Conservation (phyloP, 257 asterid species). For the Salvia hispanica region DNA sequence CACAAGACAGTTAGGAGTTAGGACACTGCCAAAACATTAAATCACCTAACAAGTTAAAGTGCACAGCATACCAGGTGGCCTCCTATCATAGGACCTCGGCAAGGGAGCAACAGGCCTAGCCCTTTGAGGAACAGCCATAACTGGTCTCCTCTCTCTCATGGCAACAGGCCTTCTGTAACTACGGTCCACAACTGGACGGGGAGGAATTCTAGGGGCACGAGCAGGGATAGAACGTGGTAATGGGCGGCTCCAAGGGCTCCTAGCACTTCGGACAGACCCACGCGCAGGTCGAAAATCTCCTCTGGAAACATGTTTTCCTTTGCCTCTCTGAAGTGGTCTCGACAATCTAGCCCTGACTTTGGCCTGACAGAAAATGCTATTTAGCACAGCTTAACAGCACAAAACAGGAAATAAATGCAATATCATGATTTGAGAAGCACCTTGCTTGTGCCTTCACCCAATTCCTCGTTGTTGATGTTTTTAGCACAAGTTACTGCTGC, state of each 20-base stretch:
- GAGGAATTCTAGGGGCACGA: slow-evolving; percentile 60
- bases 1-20: slow-evolving; percentile 19
- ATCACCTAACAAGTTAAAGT: slow-evolving; percentile 12
- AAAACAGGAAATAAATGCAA: background rate
- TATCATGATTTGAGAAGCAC: slow-evolving; percentile 33
- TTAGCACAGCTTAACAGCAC: slow-evolving; percentile 28
- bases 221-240: slow-evolving; percentile 54
- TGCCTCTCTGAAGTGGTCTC: slow-evolving; percentile 96
- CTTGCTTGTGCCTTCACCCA: slow-evolving; percentile 92
- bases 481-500: slow-evolving; percentile 91
- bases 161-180: slow-evolving; percentile 64
- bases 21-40: slow-evolving; percentile 20
- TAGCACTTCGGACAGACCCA: slow-evolving; percentile 51
- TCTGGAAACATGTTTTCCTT: slow-evolving; percentile 74
- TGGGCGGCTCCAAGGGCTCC: slow-evolving; percentile 79
- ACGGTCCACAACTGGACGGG: slow-evolving; percentile 63
- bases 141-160: slow-evolving; percentile 75
- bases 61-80: slow-evolving; percentile 73
- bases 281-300: slow-evolving; percentile 69
- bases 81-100: slow-evolving; percentile 86
- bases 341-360: slow-evolving; percentile 97
- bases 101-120: slow-evolving; percentile 68
- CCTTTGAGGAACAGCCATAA: slow-evolving; percentile 67
- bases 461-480: slow-evolving; percentile 80
- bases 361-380: slow-evolving; percentile 55